Evolutionary conservation across 371 early-diverging fungal genomes (phyloP).

Genomic region (Rhizoclosmatium hyalinum): DNA sequence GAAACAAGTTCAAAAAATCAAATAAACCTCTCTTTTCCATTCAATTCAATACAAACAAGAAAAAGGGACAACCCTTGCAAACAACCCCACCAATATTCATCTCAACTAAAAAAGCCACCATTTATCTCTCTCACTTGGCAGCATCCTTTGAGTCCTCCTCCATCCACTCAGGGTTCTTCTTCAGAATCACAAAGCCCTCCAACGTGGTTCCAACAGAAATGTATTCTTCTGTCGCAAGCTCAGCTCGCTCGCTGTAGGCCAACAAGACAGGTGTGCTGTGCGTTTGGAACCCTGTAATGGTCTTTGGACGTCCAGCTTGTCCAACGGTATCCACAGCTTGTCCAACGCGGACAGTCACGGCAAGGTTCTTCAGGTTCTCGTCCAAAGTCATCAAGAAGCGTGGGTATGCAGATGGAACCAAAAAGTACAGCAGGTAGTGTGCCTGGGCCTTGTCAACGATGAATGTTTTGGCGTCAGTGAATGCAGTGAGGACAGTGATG

Average conservation of each 20-base stretch:
- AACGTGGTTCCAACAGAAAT: constrained; percentile 79
- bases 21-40: too few species aligned
- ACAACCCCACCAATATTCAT: too few species aligned
- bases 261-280: constrained; percentile 98
- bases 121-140: constrained; percentile 4
- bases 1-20: too few species aligned
- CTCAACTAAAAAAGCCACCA: too few species aligned
- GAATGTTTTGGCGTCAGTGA: constrained; percentile 86
- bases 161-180: constrained; percentile 76
- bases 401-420: constrained; percentile 94
- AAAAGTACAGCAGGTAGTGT: constrained; percentile 93
- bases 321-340: constrained; percentile 99
- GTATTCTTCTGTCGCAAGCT: constrained; percentile 96
- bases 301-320: constrained; percentile 98
- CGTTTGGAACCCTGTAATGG: constrained; percentile 98
- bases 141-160: constrained; percentile 41
- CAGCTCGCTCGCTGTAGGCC: constrained; percentile 96
- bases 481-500: constrained; percentile 85
- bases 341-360: constrained; percentile 95
- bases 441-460: constrained; percentile 74
- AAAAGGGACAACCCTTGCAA: too few species aligned
- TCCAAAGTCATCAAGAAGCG: constrained; percentile 96
- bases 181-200: constrained; percentile 94
- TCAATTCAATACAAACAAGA: too few species aligned
- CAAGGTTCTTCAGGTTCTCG: constrained; percentile 77